These are phyloP conservation scores for Metschnikowia dekortorum DNA, from an alignment of 805 yeast species.

Conservation along the genomic window DNA sequence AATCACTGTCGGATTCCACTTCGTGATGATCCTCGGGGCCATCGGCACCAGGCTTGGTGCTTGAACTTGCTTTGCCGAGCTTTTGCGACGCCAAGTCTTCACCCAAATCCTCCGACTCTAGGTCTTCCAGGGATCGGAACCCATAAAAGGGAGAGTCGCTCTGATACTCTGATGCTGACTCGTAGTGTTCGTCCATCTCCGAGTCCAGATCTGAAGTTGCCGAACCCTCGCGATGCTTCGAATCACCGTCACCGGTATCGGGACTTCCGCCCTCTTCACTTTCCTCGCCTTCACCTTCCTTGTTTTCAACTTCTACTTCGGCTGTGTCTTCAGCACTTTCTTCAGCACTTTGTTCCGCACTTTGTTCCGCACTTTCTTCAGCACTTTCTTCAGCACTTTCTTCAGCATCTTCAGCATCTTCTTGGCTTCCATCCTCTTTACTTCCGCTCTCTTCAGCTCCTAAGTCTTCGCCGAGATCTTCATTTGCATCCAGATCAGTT, in stretches of 20 bases:
- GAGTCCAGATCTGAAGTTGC: background rate
- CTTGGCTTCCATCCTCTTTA: background rate
- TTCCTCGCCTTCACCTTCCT: background rate
- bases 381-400: background rate
- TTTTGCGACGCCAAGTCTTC: background rate
- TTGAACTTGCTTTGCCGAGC: too few relatives aligned
- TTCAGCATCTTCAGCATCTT: too few relatives aligned
- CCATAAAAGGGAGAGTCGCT: slow-evolving; percentile 15
- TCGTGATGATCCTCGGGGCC: background rate
- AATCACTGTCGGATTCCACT: slow-evolving; percentile 1
- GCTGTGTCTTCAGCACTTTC: background rate
- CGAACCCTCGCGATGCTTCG: too few relatives aligned
- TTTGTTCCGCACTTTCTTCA: background rate
- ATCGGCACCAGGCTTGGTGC: background rate
- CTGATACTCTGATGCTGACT: slow-evolving; percentile 31
- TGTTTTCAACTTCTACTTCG: slow-evolving; percentile 11
- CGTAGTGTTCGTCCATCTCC: slow-evolving; percentile 23
- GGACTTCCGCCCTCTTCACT: too few relatives aligned
- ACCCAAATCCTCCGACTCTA: slow-evolving; percentile 3
- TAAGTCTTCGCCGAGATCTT: background rate
- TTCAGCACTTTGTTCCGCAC: background rate
- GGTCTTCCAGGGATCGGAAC: background rate
- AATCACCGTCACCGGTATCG: too few relatives aligned
- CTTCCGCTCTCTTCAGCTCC: background rate
- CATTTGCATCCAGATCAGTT: background rate